Conservation (phyloP, 441 rosid species). For the Gossypium armourianum region DNA sequence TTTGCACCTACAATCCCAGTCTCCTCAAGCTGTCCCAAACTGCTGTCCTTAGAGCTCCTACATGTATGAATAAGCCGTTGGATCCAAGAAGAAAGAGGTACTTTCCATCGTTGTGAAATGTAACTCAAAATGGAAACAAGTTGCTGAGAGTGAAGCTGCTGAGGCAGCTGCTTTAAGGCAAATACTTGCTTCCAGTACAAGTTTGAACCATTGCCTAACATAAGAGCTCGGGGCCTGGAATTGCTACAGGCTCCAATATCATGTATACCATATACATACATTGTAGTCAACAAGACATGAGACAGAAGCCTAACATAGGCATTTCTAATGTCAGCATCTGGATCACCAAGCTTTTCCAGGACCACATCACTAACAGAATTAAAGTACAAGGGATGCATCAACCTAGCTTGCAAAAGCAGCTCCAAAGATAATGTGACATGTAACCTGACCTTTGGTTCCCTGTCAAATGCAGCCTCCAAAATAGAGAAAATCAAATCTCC, state of each 20-base stretch:
- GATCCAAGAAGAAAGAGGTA: constrained; percentile 82
- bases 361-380: constrained; percentile 49
- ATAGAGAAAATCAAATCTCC: constrained; percentile 47
- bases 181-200: constrained; percentile 87
- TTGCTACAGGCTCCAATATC: constrained; percentile 35
- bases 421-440: constrained; percentile 60
- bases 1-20: constrained; percentile 27
- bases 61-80: constrained; percentile 60
- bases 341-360: constrained; percentile 83
- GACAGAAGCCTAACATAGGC: constrained; percentile 64
- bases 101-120: constrained; percentile 89
- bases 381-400: constrained; percentile 52
- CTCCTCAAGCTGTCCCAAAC: constrained; percentile 54
- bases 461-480: constrained; percentile 74
- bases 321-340: constrained; percentile 51
- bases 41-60: constrained; percentile 41
- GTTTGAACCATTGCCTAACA: constrained; percentile 36
- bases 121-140: constrained; percentile 89
- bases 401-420: constrained; percentile 63
- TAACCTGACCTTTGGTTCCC: constrained; percentile 74
- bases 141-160: constrained; percentile 80
- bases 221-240: constrained; percentile 36
- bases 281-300: constrained; percentile 52
- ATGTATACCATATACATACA: constrained; percentile 48
- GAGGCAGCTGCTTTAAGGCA: constrained; percentile 66